Evolutionary conservation across 1,284 basidiomycete genomes (phyloP).

Genomic region (Schizophyllum commune): DNA sequence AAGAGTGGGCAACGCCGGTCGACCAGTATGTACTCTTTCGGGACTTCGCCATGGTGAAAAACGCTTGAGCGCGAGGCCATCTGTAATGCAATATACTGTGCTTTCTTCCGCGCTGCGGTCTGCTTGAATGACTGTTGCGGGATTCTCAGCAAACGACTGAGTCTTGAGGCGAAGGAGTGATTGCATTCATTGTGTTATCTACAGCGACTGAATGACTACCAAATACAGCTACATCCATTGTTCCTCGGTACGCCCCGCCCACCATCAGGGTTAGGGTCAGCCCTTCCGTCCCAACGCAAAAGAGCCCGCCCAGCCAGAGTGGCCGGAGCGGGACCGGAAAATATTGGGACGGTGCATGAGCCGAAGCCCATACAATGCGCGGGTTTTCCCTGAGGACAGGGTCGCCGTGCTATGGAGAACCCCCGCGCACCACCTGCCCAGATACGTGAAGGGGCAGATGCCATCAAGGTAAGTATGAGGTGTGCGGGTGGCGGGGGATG

Average conservation of each 20-base stretch:
- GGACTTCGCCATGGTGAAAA: slow-evolving; percentile 40
- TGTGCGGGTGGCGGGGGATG: neutral
- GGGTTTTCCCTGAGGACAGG: slow-evolving; percentile 49
- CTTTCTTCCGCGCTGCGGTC: neutral
- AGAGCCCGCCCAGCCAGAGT: slow-evolving; percentile 13
- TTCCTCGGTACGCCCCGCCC: no score
- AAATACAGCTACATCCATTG: neutral
- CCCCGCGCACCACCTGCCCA: slow-evolving; percentile 36
- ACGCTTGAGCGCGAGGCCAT: neutral
- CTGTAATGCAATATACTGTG: neutral
- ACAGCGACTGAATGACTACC: neutral
- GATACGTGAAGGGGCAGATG: slow-evolving; percentile 31
- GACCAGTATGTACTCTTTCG: slow-evolving; percentile 74
- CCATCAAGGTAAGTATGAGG: slow-evolving; percentile 40
- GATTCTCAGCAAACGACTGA: no score
- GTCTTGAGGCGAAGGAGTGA: no score
- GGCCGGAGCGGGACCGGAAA: slow-evolving; percentile 36
- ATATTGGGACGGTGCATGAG: slow-evolving; percentile 66
- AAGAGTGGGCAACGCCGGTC: slow-evolving; percentile 54
- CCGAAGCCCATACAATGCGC: slow-evolving; percentile 59
- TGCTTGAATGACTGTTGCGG: neutral
- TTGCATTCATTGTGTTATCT: no score
- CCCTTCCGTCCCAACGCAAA: neutral
- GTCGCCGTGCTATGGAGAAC: slow-evolving; percentile 64
- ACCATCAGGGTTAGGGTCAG: neutral